A percentile compares a stretch with the other conserved stretches of the same genome.
Evolutionary conservation across 177 flowering plant species (phyloP).

Genomic region (Telopea speciosissima): DNA sequence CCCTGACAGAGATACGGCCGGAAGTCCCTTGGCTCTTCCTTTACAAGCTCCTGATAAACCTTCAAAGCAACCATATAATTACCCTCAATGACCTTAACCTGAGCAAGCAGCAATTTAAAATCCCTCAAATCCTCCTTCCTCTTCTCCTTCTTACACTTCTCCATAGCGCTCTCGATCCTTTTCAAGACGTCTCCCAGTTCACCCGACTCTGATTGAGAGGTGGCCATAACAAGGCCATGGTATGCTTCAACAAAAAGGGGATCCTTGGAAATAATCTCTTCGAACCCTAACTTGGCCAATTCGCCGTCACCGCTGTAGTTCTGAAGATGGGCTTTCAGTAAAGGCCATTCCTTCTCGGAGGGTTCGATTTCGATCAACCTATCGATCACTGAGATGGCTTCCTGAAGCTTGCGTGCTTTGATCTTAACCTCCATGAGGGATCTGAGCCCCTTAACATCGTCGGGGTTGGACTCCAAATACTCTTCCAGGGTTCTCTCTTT

Average conservation of each 20-base stretch:
- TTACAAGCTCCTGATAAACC: constrained; percentile 67
- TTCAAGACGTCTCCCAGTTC: constrained; percentile 40
- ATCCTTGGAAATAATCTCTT: constrained; percentile 51
- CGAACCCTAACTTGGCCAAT: constrained; percentile 50
- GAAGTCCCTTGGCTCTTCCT: constrained; percentile 89
- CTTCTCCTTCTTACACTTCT: constrained; percentile 57
- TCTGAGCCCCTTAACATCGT: constrained; percentile 46
- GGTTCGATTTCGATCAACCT: constrained; percentile 70
- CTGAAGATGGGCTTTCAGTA: constrained; percentile 53
- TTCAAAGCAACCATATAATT: constrained; percentile 65
- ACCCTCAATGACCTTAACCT: constrained; percentile 62
- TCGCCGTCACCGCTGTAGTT: constrained; percentile 48
- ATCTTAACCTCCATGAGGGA: constrained; percentile 60
- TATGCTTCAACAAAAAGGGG: constrained; percentile 74
- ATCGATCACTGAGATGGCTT: constrained; percentile 53
- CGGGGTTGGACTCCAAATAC: constrained; percentile 31
- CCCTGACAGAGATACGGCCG: constrained; percentile 90
- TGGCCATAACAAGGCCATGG: constrained; percentile 65
- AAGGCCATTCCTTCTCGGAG: constrained; percentile 56
- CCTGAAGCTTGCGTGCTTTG: constrained; percentile 42
- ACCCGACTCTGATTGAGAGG: constrained; percentile 30
- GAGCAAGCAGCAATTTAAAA: constrained; percentile 75
- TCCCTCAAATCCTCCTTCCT: constrained; percentile 52
- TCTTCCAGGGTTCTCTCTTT: constrained; percentile 44
- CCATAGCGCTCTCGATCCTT: constrained; percentile 51